Evolutionary conservation across 257 asterid genomes (phyloP).

Genomic region (Penstemon eatonii): DNA sequence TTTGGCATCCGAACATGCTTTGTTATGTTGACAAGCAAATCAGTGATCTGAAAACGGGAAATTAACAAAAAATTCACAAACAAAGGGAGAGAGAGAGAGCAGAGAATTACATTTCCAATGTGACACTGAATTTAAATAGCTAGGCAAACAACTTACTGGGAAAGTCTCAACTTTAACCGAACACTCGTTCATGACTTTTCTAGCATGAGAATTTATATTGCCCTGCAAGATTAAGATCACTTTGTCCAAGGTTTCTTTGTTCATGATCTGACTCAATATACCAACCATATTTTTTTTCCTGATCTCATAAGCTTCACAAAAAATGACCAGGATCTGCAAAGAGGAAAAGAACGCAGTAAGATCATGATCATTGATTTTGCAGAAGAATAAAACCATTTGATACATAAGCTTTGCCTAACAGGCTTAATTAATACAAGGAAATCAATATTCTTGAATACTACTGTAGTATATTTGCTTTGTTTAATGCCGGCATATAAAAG

Average conservation of each 20-base stretch:
- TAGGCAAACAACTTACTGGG: constrained; percentile 32
- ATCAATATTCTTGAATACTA: neutral
- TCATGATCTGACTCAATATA: constrained; percentile 39
- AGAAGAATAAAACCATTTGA: neutral
- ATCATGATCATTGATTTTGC: neutral
- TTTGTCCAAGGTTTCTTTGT: constrained; percentile 44
- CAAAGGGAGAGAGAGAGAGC: neutral
- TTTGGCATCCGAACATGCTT: constrained; percentile 41
- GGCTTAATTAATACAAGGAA: neutral
- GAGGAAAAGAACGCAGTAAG: neutral
- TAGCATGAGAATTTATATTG: constrained; percentile 48
- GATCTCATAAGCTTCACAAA: constrained; percentile 38
- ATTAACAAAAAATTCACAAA: neutral
- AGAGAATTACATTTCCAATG: neutral
- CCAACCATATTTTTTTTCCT: constrained; percentile 34
- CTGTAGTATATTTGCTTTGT: too few species aligned
- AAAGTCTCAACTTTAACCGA: constrained; percentile 48
- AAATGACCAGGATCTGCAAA: constrained; percentile 43
- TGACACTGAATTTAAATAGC: neutral
- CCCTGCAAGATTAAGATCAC: constrained; percentile 46
- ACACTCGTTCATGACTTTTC: constrained; percentile 41
- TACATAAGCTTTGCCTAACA: neutral
- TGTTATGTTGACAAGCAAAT: constrained; percentile 46
- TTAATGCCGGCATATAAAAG: neutral
- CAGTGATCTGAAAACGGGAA: constrained; percentile 41